Base-by-base conservation (phyloP, 2,329 filamentous ascomycete species). In the Aspergillus eucalypticola region DNA sequence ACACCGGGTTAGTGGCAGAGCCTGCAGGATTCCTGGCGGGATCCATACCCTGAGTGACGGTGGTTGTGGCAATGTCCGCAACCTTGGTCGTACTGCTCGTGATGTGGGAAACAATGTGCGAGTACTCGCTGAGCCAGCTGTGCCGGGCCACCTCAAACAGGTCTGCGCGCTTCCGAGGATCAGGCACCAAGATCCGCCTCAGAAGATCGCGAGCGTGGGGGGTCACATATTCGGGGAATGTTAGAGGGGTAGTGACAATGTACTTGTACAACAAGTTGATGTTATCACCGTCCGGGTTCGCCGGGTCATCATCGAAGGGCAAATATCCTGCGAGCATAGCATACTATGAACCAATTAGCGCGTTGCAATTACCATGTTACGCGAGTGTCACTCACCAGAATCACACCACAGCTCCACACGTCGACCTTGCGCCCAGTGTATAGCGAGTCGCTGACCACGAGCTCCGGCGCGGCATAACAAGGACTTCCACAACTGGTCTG, bases 221-320 rank as follows among this genome's bases (percentile, higher is more conserved):
- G 7, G 95, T 96, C 67, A 99, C 95, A 74, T 98, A 98, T 87
- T 99, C 95, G 63, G 95, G 95, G 75, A 99, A 99, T 3, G 94
- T 98, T 44, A 99, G 85, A 38, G 94, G 93, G 1, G 95, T 99
- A 58, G 92, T 96, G 61, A 97, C 94, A 69, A 99, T 99, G 79
- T 99, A 99, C 80, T 98, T 98, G 84, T 99, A 99, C 27, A 99
- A 83, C 10, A 99, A 84, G 75, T 99, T 99, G 81, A 99, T 99
- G 75, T 99, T 99, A 76, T 99, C 95, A 67, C 95, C 95, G 78
- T 99, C 95, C 2, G 95, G 95, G 73, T 99, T 99, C 49, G 93
- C 95, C 64, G 95, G 95, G 71, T 99, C 95, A 74, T 99, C 95
- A 70, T 99, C 95, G 72, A 99, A 99, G 3, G 95, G 95, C 11